Percentiles rank a stretch among this genome's conserved stretches.
phyloP scores from a whole-genome alignment of 2,329 filamentous ascomycete genomes.

The Daldinia eschscholtzii region DNA sequence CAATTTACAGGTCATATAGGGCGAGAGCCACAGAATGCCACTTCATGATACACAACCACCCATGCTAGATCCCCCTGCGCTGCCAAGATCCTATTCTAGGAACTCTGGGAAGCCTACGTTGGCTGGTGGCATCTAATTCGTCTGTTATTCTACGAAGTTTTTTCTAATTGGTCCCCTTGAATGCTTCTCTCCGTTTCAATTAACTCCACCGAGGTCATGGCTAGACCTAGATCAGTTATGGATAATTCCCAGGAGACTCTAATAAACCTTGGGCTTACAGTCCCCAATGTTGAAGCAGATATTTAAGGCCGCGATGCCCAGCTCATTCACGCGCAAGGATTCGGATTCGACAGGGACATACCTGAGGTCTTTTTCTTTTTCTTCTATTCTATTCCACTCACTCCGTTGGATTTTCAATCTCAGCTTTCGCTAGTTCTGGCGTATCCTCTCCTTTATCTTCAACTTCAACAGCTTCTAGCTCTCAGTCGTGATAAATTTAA shows the following conservation, averaged over 20 bases:
- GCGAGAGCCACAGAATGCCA: slow-evolving; percentile 26
- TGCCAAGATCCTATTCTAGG: slow-evolving; percentile 43
- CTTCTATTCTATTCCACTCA: neutral
- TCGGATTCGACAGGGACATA: slow-evolving; percentile 6
- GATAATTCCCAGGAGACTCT: slow-evolving; percentile 20
- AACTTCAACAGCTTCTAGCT: slow-evolving; percentile 25
- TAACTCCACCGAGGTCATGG: slow-evolving; percentile 25
- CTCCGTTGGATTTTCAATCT: neutral
- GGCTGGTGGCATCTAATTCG: slow-evolving; percentile 28
- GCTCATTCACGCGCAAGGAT: slow-evolving; percentile 20
- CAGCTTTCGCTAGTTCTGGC: neutral
- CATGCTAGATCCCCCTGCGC: slow-evolving; percentile 37
- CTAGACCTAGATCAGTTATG: slow-evolving; percentile 23
- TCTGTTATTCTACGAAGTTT: slow-evolving; percentile 20
- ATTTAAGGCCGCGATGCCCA: slow-evolving; percentile 32
- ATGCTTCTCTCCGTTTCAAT: slow-evolving; percentile 40
- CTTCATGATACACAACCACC: slow-evolving; percentile 36
- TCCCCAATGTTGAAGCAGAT: slow-evolving; percentile 15
- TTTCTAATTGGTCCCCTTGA: slow-evolving; percentile 37
- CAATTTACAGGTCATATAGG: neutral
- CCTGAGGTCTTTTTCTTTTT: neutral
- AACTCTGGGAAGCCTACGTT: slow-evolving; percentile 36
- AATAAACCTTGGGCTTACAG: slow-evolving; percentile 18
- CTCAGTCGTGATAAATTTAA: slow-evolving; percentile 8
- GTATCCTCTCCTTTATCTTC: slow-evolving; percentile 6